These are phyloP conservation scores for Hypoxylon subgilvum DNA, from an alignment of 495 filamentous ascomycete species.

Conservation along the genomic window DNA sequence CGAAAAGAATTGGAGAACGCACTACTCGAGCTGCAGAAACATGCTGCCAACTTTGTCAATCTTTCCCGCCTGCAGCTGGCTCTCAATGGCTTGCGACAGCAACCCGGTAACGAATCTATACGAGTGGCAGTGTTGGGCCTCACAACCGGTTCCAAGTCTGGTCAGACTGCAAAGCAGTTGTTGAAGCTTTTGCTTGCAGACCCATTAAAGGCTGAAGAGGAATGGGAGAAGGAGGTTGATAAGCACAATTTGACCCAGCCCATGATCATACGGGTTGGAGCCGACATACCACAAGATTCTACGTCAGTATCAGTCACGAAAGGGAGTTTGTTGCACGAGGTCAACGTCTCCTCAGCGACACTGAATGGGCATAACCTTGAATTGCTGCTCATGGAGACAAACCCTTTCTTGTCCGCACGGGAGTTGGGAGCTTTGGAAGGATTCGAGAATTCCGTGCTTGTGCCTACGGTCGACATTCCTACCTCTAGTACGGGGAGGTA, in stretches of 20 bases:
- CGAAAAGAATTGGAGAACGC: slow-evolving; percentile 64
- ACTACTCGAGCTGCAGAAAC: slow-evolving; percentile 65
- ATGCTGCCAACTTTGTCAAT: slow-evolving; percentile 70
- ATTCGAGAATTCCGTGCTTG: slow-evolving; percentile 66
- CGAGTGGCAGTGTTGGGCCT: slow-evolving; percentile 68
- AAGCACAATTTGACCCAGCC: slow-evolving; percentile 49
- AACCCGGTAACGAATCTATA: slow-evolving; percentile 64
- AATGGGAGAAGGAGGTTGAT: slow-evolving; percentile 75
- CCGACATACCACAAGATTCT: slow-evolving; percentile 23
- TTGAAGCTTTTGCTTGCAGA: slow-evolving; percentile 77
- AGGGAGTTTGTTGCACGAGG: slow-evolving; percentile 50
- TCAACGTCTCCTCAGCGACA: slow-evolving; percentile 68
- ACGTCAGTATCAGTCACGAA: slow-evolving; percentile 34
- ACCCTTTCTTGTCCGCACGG: slow-evolving; percentile 52
- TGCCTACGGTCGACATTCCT: slow-evolving; percentile 73
- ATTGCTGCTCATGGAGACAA: slow-evolving; percentile 69
- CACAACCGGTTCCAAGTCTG: slow-evolving; percentile 42
- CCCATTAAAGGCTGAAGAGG: slow-evolving; percentile 65
- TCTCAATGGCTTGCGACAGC: slow-evolving; percentile 73
- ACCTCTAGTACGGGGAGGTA: slow-evolving; percentile 64
- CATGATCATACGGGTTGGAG: slow-evolving; percentile 53
- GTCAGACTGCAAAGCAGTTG: slow-evolving; percentile 60
- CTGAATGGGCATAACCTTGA: slow-evolving; percentile 75
- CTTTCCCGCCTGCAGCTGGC: slow-evolving; percentile 81
- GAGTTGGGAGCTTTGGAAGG: slow-evolving; percentile 38